Evolutionary conservation across 2,329 filamentous ascomycete species (phyloP).

Genomic region (Fusarium coicis): DNA sequence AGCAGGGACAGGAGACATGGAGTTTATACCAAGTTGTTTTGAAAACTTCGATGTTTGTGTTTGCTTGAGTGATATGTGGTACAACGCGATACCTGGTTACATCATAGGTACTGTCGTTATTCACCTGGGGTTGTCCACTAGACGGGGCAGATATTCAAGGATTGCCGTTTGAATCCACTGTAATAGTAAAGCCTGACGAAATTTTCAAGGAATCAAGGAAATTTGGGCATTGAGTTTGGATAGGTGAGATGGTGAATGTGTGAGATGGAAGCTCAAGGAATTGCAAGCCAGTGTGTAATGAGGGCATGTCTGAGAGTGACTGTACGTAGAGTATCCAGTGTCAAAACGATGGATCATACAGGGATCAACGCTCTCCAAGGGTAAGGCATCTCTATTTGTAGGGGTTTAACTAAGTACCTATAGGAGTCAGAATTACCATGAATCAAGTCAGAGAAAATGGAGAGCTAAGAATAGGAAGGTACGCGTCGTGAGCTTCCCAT

Average conservation of each 20-base stretch:
- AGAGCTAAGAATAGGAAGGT: constrained; percentile 4
- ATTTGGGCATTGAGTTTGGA: not conserved
- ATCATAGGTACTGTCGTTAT: constrained; percentile 28
- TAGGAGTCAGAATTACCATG: not conserved
- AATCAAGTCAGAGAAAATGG: not conserved
- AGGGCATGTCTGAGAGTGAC: not conserved
- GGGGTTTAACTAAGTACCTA: not conserved
- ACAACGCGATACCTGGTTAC: not conserved
- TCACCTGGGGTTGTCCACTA: not conserved
- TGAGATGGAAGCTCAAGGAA: not conserved
- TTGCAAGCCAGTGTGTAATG: not conserved
- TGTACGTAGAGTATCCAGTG: not conserved
- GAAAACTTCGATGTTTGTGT: not conserved
- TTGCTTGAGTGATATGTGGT: not conserved
- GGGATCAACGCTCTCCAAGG: constrained; percentile 6
- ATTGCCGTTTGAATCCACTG: constrained; percentile 13
- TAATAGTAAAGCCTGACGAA: constrained; percentile 5
- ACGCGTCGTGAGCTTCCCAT: not conserved
- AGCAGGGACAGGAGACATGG: constrained; percentile 8
- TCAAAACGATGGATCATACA: not conserved
- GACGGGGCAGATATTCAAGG: not conserved
- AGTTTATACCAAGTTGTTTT: constrained; percentile 12
- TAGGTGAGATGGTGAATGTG: not conserved
- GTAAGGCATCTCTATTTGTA: not conserved
- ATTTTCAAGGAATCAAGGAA: constrained; percentile 2